Evolutionary conservation across 2,329 filamentous ascomycete species (phyloP), one percentile per base, ranked within the genome.

Genomic region (Dactylonectria estremocensis): DNA sequence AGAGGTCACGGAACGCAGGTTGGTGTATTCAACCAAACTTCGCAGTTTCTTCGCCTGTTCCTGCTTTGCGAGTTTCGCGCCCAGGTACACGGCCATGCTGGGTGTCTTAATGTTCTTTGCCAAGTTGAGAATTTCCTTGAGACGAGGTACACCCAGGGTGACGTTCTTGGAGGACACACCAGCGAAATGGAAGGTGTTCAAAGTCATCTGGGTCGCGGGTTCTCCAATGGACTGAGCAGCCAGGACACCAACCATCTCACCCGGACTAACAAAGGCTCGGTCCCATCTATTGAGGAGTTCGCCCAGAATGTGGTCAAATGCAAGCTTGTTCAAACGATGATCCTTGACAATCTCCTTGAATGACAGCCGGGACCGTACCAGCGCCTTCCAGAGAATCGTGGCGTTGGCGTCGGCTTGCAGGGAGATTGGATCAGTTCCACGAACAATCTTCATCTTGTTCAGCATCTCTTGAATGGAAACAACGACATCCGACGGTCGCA

Each of bases 141-240:
- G 90, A 91, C 96, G 95, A 49, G 96, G 96, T 49, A 99, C 96
- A 94, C 96, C 96, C 55, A 99, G 91, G 0, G 96, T 99, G 62
- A 99, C 95, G 87, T 99, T 99, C 92, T 99, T 99, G 24, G 95
- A 97, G 43, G 97, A 97, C 68, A 99, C 95, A 97, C 96, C 96
- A 82, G 96, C 95, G 82, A 99, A 99, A 87, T 99, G 96, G 92
- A 99, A 99, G 24, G 96, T 99, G 85, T 99, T 99, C 68, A 99
- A 85, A 1, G 96, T 99, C 96, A 99, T 99, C 86, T 99, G 96
- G 1, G 96, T 99, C 22, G 96, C 97, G 46, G 96, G 96, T 82
- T 99, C 96, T 85, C 96, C 96, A 79, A 99, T 99, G 35, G 96
- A 99, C 84, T 99, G 96, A 7, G 97, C 96, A 70, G 96, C 96